Percentiles rank a stretch among this genome's conserved stretches.
Conservation (phyloP, 2,329 filamentous ascomycete genomes). For the Exophiala viscosa region DNA sequence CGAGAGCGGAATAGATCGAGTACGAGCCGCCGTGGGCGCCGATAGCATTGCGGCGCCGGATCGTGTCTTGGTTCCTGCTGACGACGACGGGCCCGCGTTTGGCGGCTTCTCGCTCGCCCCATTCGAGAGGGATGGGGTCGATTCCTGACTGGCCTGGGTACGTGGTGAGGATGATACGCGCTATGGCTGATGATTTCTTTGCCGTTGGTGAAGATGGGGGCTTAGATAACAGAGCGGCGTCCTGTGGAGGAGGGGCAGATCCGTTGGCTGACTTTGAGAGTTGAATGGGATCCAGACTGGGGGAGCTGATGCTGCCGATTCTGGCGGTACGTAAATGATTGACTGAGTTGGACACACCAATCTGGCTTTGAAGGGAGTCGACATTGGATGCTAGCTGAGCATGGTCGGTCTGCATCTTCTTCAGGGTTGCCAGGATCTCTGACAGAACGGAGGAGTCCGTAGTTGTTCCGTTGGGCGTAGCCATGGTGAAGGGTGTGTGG, state of each 20-base stretch:
- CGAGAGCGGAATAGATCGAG: conserved; percentile 90
- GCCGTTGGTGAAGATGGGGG: conserved; percentile 19
- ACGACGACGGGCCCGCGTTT: conserved; percentile 85
- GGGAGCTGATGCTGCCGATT: conserved; percentile 17
- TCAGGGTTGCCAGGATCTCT: conserved; percentile 55
- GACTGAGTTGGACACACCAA: conserved; percentile 58
- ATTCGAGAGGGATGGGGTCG: conserved; percentile 81
- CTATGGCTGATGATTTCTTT: conserved; percentile 35
- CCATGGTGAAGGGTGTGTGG: conserved; percentile 7
- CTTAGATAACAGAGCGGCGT: conserved; percentile 10
- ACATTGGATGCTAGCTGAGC: conserved; percentile 53
- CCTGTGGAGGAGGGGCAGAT: conserved; percentile 12
- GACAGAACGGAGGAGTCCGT: conserved; percentile 12
- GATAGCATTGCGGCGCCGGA: conserved; percentile 72
- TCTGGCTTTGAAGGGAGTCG: conserved; percentile 58
- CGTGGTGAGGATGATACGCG: conserved; percentile 69
- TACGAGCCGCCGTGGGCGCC: conserved; percentile 84
- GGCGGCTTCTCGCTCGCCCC: conserved; percentile 73
- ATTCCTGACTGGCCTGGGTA: conserved; percentile 94
- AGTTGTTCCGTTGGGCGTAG: background rate
- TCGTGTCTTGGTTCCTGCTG: conserved; percentile 69
- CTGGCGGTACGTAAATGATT: conserved; percentile 41
- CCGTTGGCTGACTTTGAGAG: conserved; percentile 20
- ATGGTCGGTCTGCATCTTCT: conserved; percentile 55
- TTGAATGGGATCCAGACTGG: conserved; percentile 26